Conservation (phyloP, 495 filamentous ascomycete species). For the Penicillium cosmopolitanum region DNA sequence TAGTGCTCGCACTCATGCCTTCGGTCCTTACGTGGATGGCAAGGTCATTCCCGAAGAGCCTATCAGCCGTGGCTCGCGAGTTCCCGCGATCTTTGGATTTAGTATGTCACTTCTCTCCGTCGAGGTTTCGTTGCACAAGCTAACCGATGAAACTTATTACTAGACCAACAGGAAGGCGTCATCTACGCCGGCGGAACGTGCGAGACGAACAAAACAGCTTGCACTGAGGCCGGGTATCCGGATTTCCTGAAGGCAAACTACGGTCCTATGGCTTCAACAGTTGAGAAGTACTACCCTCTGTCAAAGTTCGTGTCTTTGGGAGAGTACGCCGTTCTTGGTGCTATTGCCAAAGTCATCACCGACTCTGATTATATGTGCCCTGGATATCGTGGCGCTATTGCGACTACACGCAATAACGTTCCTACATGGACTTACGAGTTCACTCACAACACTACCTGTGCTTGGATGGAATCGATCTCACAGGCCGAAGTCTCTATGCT, state of each 20-base stretch:
- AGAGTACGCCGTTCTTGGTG: constrained; percentile 8
- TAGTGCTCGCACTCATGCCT: constrained; percentile 3
- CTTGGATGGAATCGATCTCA: neutral
- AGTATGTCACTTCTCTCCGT: neutral
- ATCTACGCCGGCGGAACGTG: no score
- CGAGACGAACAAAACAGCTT: neutral
- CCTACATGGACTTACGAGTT: constrained; percentile 40
- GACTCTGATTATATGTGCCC: constrained; percentile 37
- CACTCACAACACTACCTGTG: constrained; percentile 38
- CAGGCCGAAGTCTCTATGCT: neutral
- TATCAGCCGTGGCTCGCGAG: constrained; percentile 29
- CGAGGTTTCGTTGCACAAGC: neutral
- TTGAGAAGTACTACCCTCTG: constrained; percentile 38
- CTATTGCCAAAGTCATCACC: constrained; percentile 32
- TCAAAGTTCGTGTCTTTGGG: constrained; percentile 8
- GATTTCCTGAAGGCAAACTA: constrained; percentile 28
- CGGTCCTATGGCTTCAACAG: constrained; percentile 29
- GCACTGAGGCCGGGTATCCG: neutral
- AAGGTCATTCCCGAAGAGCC: constrained; percentile 38
- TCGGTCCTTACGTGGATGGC: constrained; percentile 33
- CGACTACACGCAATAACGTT: constrained; percentile 29
- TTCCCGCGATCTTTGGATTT: constrained; percentile 42
- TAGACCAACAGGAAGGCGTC: no score
- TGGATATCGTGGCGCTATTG: constrained; percentile 21
- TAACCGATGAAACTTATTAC: neutral